Percentiles rank a stretch among this genome's conserved stretches.
phyloP scores from a whole-genome alignment of 2,329 filamentous ascomycete species.

The Ophiobolus disseminans region DNA sequence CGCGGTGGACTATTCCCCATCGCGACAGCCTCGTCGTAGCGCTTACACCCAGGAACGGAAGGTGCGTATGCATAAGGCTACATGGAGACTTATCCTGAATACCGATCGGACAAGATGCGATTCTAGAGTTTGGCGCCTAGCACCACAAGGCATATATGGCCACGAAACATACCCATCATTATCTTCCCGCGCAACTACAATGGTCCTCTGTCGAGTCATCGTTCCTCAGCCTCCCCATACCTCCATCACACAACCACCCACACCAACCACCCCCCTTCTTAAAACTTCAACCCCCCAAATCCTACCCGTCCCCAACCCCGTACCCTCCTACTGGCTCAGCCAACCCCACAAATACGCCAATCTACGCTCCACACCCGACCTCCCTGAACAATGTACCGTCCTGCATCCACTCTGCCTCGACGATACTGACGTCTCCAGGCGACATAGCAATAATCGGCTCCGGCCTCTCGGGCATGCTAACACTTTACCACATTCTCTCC shows the following conservation, averaged over 20 bases:
- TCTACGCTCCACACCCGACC: constrained; percentile 33
- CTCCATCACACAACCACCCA: background rate
- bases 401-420: constrained; percentile 24
- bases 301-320: constrained; percentile 41
- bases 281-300: constrained; percentile 10
- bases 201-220: background rate
- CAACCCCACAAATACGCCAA: constrained; percentile 37
- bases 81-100: constrained; percentile 6
- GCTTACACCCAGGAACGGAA: constrained; percentile 1
- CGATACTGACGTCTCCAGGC: constrained; percentile 5
- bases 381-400: constrained; percentile 24
- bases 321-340: constrained; percentile 48
- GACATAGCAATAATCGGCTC: constrained; percentile 46
- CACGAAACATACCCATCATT: too few relatives aligned
- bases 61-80: constrained; percentile 2
- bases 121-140: too few relatives aligned
- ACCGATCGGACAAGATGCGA: constrained; percentile 19
- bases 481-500: constrained; percentile 38
- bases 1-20: background rate
- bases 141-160: too few relatives aligned
- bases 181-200: too few relatives aligned
- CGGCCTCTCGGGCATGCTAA: constrained; percentile 43
- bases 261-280: background rate
- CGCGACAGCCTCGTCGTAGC: too few relatives aligned
- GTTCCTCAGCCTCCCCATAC: background rate